A percentile compares a stretch with the other conserved stretches of the same genome.
Conservation (phyloP, 352 stramenopile genomes). For the Blastocystis sp. region DNA sequence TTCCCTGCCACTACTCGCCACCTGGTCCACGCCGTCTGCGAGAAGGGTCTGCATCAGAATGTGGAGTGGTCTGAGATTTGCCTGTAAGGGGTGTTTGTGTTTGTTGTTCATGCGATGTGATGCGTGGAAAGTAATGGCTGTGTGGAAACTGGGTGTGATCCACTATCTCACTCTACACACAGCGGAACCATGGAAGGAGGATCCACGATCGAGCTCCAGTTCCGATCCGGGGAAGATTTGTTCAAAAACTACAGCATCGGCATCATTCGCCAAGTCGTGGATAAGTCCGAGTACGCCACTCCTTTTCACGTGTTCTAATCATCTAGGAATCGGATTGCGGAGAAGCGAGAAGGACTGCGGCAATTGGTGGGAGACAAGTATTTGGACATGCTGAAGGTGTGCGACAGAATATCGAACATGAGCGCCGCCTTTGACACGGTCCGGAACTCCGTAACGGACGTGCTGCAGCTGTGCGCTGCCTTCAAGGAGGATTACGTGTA, state of each 20-base stretch:
- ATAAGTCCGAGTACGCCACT: slow-evolving; percentile 60
- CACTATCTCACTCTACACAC: background rate
- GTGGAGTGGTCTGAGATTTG: background rate
- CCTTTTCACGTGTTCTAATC: background rate
- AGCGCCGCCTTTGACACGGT: slow-evolving; percentile 5
- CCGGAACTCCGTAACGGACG: background rate
- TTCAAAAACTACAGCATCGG: slow-evolving; percentile 68
- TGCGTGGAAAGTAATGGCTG: too few relatives aligned
- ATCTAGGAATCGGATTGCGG: slow-evolving; percentile 42
- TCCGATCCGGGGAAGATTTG: slow-evolving; percentile 55
- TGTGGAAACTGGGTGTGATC: too few relatives aligned
- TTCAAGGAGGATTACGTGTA: slow-evolving; percentile 7
- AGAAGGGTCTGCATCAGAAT: background rate
- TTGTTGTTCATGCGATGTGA: background rate
- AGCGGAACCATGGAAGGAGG: background rate
- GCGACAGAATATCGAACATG: slow-evolving; percentile 49
- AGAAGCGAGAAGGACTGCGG: slow-evolving; percentile 51
- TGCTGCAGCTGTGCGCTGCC: slow-evolving; percentile 10
- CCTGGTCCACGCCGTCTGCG: slow-evolving; percentile 9
- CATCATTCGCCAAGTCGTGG: slow-evolving; percentile 68
- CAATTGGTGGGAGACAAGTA: slow-evolving; percentile 67
- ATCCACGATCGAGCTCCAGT: slow-evolving; percentile 39
- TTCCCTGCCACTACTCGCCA: slow-evolving; percentile 28
- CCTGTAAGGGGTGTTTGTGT: background rate
- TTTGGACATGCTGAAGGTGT: slow-evolving; percentile 66